Conservation (phyloP, 2,329 filamentous ascomycete species). For the Fusarium nematophilum region DNA sequence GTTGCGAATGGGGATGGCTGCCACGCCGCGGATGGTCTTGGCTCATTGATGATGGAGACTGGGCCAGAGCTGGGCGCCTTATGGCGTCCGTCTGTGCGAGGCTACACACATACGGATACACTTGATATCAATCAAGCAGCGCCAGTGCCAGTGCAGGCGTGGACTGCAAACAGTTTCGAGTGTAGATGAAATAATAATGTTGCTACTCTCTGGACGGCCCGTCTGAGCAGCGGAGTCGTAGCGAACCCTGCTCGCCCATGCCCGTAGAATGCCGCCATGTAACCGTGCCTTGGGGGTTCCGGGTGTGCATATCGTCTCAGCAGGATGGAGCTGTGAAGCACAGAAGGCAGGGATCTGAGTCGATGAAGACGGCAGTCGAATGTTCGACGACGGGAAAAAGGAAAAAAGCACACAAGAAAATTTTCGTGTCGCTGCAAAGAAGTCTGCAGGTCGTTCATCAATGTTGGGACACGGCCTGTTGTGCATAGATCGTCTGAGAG, state of each 20-base stretch:
- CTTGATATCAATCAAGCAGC: constrained; percentile 26
- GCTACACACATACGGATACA: too few species aligned
- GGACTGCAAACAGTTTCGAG: constrained; percentile 1
- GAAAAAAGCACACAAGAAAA: constrained; percentile 21
- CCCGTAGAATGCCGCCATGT: constrained; percentile 21
- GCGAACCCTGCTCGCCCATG: constrained; percentile 18
- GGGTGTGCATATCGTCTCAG: constrained; percentile 34
- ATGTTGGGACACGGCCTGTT: neutral
- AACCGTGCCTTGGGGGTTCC: constrained; percentile 21
- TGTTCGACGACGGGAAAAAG: constrained; percentile 28
- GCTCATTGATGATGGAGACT: constrained; percentile 24
- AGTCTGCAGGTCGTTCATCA: neutral
- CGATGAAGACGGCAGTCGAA: constrained; percentile 28
- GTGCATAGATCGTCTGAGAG: constrained; percentile 4
- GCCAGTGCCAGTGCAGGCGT: neutral
- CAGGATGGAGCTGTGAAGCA: constrained; percentile 20
- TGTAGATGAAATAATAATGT: constrained; percentile 17
- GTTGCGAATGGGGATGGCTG: constrained; percentile 30
- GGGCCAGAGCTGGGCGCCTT: constrained; percentile 22
- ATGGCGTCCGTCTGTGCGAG: constrained; percentile 38
- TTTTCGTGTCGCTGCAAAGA: neutral
- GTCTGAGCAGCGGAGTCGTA: constrained; percentile 17
- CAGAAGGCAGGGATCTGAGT: constrained; percentile 21
- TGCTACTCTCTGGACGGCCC: constrained; percentile 14
- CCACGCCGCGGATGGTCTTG: constrained; percentile 27